Evolutionary conservation across 768 basidiomycete genomes (phyloP), one percentile per base, ranked within the genome.

Genomic region (Mycena metata): DNA sequence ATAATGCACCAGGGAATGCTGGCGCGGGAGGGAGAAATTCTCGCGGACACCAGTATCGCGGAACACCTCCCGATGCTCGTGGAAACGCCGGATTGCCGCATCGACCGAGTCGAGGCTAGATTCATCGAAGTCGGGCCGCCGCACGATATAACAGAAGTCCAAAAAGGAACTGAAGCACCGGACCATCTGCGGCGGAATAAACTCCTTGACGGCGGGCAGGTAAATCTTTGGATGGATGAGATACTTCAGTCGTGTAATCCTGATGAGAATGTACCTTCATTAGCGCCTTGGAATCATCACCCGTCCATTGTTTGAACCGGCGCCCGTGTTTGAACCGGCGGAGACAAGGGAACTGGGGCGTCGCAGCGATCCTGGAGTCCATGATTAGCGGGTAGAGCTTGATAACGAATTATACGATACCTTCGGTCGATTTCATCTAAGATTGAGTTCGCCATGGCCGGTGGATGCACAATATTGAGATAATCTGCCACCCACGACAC

Each of bases 371-470:
- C 10, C 75, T 76, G 12, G 36, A 36, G 7, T 12, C 6, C 36
- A 36, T 7, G 36, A 12, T 36, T 36, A 36, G 36, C 12, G 12
- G 36, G 30, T 36, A 58, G n/a, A n/a, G n/a, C n/a, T n/a, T n/a
- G n/a, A n/a, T n/a, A n/a, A n/a, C n/a, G n/a, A n/a, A n/a, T 6
- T 1, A 30, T 16, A n/a, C 57, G 72, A 7, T 67, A 79, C 81
- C 75, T 63, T 4, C 69, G 67, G 66, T 82, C 79, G 69, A 81
- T 80, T 35, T 80, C 78, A 66, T 74, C 77, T 21, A 82, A 43
- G 4, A 82, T 80, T 7, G 36, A 64, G 41, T 74, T 62, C 1
- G 72, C 76, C 2, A 52, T 35, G 15, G 52, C 49, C n/a, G 59
- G 39, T 0, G 69, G 39, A 43, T 77, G 61, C 0, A 15, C 52